Base-by-base conservation (phyloP, 2,329 filamentous ascomycete species). In the Fusarium haematococcum region DNA sequence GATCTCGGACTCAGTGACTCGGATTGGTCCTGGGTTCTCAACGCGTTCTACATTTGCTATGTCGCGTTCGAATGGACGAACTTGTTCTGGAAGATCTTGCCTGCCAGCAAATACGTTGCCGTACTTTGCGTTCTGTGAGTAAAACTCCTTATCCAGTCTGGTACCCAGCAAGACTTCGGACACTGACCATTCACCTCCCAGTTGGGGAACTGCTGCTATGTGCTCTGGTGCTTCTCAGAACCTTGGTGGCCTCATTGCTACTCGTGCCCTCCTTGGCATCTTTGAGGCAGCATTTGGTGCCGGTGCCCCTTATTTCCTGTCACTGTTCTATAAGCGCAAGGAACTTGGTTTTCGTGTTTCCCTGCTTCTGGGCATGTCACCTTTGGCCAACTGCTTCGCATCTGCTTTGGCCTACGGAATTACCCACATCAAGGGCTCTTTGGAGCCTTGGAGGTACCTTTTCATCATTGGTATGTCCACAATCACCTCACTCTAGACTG, bases 181-280 rank as follows among this genome's bases (percentile, higher is more conserved):
- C 8, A 9, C 30, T 48, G 18, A 30, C 23, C 13, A 30, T 27
- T 20, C n/a, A 8, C 5, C 30, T 2, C 14, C 13, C 23, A 72
- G 70, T 6, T 72, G 70, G 70, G 70, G 70, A 14, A 64, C 67
- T 13, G 70, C 67, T 7, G 70, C 70, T 3, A 72, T 72, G 70
- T 62, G 63, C 39, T 70, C 70, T 23, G 70, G 70, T 2, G 67
- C 67, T 35, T 61, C 67, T 2, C 39, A 67, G n/a, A 70, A 65
- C 23, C 25, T 72, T 11, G 33, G 27, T 30, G 56, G 64, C 9
- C 35, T 72, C 16, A 65, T 72, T 5, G 63, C 43, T 10, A 70
- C 70, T 6, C 59, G 70, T 16, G 50, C 52, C 11, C 56, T 72
- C 14, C 67, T 72, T 1, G 70, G 70, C 7, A 30, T 72, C 9